Conservation (phyloP, 2,329 filamentous ascomycete species). For the Cytospora paraplurivora region DNA sequence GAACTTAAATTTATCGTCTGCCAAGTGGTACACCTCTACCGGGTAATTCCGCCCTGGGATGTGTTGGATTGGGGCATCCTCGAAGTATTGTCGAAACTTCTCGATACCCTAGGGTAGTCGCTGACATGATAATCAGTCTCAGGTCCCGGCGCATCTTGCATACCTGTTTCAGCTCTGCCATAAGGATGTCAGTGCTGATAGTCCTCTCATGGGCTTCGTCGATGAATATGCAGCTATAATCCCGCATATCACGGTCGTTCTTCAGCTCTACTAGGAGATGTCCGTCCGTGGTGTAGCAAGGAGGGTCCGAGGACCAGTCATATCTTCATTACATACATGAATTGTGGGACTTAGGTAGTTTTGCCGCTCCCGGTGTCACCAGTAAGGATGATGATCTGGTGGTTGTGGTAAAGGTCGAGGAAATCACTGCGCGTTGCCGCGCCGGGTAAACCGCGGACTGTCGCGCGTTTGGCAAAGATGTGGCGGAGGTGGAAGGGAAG, state of each 20-base stretch:
- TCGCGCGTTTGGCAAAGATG: conserved; percentile 53
- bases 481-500: background rate
- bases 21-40: conserved; percentile 98
- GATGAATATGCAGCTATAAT: conserved; percentile 96
- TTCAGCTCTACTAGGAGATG: conserved; percentile 96
- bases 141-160: conserved; percentile 79
- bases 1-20: conserved; percentile 64
- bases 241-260: conserved; percentile 85
- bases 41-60: conserved; percentile 96
- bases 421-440: conserved; percentile 91
- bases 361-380: conserved; percentile 99
- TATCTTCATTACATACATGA: conserved; percentile 78
- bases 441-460: conserved; percentile 82
- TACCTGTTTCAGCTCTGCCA: conserved; percentile 93
- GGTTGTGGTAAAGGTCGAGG: conserved; percentile 81
- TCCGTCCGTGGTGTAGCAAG: conserved; percentile 99
- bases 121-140: conserved; percentile 99
- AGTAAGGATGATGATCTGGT: conserved; percentile 95
- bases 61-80: conserved; percentile 85
- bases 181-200: conserved; percentile 92
- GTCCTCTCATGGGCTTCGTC: conserved; percentile 98
- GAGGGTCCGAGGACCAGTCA: conserved; percentile 82
- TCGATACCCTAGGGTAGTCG: conserved; percentile 94
- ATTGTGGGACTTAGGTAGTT: conserved; percentile 95
- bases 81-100: conserved; percentile 97